Evolutionary conservation across 2,329 filamentous ascomycete genomes (phyloP), one percentile per base, ranked within the genome.

Genomic region (Aspergillus hiratsukae): DNA sequence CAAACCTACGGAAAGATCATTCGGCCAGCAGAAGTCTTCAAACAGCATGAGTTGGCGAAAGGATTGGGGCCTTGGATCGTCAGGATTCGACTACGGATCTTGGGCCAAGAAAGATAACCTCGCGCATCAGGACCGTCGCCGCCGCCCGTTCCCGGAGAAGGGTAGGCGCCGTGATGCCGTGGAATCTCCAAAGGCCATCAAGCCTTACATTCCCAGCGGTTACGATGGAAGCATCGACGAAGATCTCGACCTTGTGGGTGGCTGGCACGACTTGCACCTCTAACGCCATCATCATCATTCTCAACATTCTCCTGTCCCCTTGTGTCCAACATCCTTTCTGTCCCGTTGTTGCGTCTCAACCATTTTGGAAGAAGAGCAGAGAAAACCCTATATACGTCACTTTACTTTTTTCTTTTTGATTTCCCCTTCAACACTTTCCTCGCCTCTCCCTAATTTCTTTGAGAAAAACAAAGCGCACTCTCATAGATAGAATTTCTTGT

Each of bases 211-310:
- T 43, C 64, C 69, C 46, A 67, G 69, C 48, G 66, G 69, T 65
- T 75, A 81, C 69, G 87, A 88, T 77, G 83, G 68, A 54, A 74
- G 67, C 48, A 56, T 74, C 28, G 74, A 90, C 73, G 87, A 87
- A 70, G 89, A 93, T 70, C 78, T 92, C 80, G 91, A 96, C 85
- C 96, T 93, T 87, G 90, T 96, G 86, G 91, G 91, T 81, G 90
- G 89, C 78, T 95, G 90, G 86, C 86, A 89, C 75, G 86, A 86
- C 72, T 80, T 84, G 73, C 82, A 85, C 74, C 80, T 84, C 74
- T 85, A 83, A 66, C 48, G 55, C 46, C 27, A 3, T 41, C 27
- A 48, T n/a, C 35, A 40, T 52, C 40, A 35, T 45, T 19, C 7
- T 35, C 41, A 10, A 54, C 49, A 23, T 45, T 54, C 14, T 40